phyloP scores from a whole-genome alignment of 2,329 filamentous ascomycete species.

The Verticillium nubilum region DNA sequence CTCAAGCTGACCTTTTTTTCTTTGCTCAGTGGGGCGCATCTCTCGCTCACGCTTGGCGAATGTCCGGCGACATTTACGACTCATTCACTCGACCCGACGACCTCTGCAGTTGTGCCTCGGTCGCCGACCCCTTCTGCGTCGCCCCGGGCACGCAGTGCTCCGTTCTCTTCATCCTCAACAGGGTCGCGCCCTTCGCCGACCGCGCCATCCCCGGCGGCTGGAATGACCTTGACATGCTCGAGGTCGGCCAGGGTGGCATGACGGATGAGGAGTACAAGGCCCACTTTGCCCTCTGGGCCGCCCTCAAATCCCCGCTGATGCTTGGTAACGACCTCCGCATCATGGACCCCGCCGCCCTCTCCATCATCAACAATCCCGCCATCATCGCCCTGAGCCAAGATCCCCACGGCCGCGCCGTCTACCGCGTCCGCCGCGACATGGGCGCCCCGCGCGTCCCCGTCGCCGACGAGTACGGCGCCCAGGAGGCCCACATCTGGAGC shows the following conservation, averaged over 20 bases:
- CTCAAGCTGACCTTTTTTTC: neutral
- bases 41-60: slow-evolving; percentile 25
- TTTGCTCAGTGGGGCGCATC: slow-evolving; percentile 18
- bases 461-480: slow-evolving; percentile 15
- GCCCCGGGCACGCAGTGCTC: slow-evolving; percentile 19
- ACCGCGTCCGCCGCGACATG: slow-evolving; percentile 18
- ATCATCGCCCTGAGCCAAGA: slow-evolving; percentile 29
- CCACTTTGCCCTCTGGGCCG: slow-evolving; percentile 41
- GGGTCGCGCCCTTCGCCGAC: slow-evolving; percentile 14
- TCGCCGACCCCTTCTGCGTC: slow-evolving; percentile 15
- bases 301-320: slow-evolving; percentile 38
- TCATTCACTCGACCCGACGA: slow-evolving; percentile 19
- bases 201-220: slow-evolving; percentile 11
- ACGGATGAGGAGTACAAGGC: slow-evolving; percentile 32
- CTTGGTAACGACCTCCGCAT: slow-evolving; percentile 32
- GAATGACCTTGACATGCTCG: slow-evolving; percentile 35
- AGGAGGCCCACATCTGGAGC: slow-evolving; percentile 21
- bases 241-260: slow-evolving; percentile 31
- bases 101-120: slow-evolving; percentile 16
- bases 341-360: slow-evolving; percentile 11
- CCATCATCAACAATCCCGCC: slow-evolving; percentile 16
- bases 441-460: slow-evolving; percentile 27
- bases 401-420: slow-evolving; percentile 19
- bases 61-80: slow-evolving; percentile 27
- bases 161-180: slow-evolving; percentile 20